These are phyloP conservation scores for Blastobotrys indianensis DNA, from an alignment of 1,139 yeast genomes.

Conservation along the genomic window DNA sequence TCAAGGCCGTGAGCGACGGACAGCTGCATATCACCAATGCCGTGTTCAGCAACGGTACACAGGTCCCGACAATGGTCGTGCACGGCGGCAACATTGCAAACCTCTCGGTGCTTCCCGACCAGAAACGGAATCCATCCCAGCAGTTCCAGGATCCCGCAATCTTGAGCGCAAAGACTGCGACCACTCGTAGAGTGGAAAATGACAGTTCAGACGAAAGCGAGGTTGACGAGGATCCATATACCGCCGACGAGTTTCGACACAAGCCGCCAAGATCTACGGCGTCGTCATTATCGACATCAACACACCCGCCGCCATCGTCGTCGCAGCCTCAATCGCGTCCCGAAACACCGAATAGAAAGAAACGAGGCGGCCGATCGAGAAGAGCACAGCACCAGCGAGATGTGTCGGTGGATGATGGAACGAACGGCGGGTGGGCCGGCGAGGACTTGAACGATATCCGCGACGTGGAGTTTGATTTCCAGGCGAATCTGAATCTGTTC, in stretches of 20 bases:
- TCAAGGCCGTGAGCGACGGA: slow-evolving; percentile 29
- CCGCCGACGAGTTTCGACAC: slow-evolving; percentile 17
- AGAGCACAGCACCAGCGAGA: slow-evolving; percentile 9
- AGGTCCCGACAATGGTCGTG: slow-evolving; percentile 19
- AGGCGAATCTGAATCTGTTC: slow-evolving; percentile 72
- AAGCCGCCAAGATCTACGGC: slow-evolving; percentile 1
- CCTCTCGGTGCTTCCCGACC: slow-evolving; percentile 27
- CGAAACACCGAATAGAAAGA: slow-evolving; percentile 5
- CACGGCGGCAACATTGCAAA: slow-evolving; percentile 29
- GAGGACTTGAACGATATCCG: slow-evolving; percentile 33
- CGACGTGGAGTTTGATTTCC: slow-evolving; percentile 72
- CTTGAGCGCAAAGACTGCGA: slow-evolving; percentile 21
- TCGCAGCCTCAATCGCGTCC: background rate
- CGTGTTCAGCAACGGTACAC: slow-evolving; percentile 20
- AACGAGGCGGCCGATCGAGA: slow-evolving; percentile 5
- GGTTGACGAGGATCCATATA: slow-evolving; percentile 21
- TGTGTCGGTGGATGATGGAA: background rate
- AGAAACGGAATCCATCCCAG: slow-evolving; percentile 7
- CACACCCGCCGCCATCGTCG: slow-evolving; percentile 4
- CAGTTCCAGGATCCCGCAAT: slow-evolving; percentile 29
- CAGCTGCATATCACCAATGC: slow-evolving; percentile 27
- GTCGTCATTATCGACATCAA: slow-evolving; percentile 6
- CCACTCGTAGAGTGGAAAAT: slow-evolving; percentile 9
- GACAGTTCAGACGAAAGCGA: slow-evolving; percentile 19
- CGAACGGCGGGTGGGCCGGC: slow-evolving; percentile 25